Evolutionary conservation across 129 eudicot species (phyloP).

Genomic region (Deinandra increscens): DNA sequence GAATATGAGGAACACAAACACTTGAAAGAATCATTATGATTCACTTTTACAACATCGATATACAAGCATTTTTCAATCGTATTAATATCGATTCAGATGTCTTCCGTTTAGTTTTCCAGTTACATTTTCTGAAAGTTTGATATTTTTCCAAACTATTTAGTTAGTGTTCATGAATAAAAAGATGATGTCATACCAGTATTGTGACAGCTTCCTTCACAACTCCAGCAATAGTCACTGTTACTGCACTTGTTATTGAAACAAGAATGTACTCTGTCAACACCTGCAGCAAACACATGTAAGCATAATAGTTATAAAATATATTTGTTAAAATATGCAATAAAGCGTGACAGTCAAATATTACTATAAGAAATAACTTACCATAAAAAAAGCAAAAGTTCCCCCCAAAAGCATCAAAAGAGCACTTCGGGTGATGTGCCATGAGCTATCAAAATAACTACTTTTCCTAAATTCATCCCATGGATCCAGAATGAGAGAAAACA

Average conservation of each 20-base stretch:
- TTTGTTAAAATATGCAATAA: background rate
- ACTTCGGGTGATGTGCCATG: conserved; percentile 71
- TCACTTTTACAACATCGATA: background rate
- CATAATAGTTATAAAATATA: background rate
- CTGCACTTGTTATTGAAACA: conserved; percentile 93
- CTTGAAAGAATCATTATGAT: background rate
- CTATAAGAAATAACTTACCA: conserved; percentile 47
- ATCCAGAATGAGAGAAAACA: conserved; percentile 73
- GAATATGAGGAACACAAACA: background rate
- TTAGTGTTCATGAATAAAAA: conserved; percentile 2
- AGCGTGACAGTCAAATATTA: background rate
- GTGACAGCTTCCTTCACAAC: conserved; percentile 99
- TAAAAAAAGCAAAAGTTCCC: conserved; percentile 90
- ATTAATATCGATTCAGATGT: background rate
- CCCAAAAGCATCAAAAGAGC: conserved; percentile 90
- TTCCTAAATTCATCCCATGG: conserved; percentile 79
- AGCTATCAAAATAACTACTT: conserved; percentile 72
- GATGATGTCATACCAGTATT: conserved; percentile 56
- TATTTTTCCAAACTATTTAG: background rate
- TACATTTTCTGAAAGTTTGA: background rate
- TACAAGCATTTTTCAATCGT: background rate
- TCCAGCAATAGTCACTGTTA: conserved; percentile 95
- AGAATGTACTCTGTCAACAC: conserved; percentile 89
- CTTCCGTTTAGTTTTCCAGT: background rate
- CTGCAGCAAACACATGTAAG: conserved; percentile 39